Conservation (phyloP, 2,329 filamentous ascomycete genomes). For the Ophiocordyceps camponoti-floridani region DNA sequence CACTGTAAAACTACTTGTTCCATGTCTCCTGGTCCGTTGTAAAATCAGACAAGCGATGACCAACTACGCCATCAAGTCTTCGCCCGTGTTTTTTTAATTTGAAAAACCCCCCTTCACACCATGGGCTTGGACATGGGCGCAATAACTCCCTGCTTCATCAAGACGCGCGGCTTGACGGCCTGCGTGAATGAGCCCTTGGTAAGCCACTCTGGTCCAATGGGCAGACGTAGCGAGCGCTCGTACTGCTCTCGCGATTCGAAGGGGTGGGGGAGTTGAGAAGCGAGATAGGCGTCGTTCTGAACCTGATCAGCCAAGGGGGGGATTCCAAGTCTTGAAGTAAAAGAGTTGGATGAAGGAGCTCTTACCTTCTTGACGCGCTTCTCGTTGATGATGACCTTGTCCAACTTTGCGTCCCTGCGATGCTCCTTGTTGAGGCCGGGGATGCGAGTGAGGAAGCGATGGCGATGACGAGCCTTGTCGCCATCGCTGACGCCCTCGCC, state of each 20-base stretch:
- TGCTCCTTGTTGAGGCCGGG: conserved; percentile 61
- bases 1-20: too few relatives aligned
- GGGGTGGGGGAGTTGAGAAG: conserved; percentile 67
- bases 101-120: conserved; percentile 8
- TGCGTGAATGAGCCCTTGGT: conserved; percentile 93
- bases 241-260: conserved; percentile 82
- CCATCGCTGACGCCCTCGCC: conserved; percentile 64
- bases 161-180: conserved; percentile 69
- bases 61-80: too few relatives aligned
- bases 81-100: too few relatives aligned
- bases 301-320: background rate
- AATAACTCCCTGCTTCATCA: conserved; percentile 85
- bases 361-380: conserved; percentile 80
- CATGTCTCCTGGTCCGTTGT: too few relatives aligned
- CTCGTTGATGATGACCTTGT: conserved; percentile 82
- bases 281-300: conserved; percentile 77
- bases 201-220: conserved; percentile 84
- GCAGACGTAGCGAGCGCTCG: conserved; percentile 70
- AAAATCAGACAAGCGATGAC: too few relatives aligned
- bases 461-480: conserved; percentile 44
- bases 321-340: too few relatives aligned
- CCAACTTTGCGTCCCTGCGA: conserved; percentile 66
- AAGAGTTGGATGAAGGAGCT: too few relatives aligned
- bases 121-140: conserved; percentile 68
- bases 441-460: conserved; percentile 44